A percentile compares a stretch with the other conserved stretches of the same genome.
Conservation (phyloP, 2,329 filamentous ascomycete genomes). For the Curvularia spicifera region DNA sequence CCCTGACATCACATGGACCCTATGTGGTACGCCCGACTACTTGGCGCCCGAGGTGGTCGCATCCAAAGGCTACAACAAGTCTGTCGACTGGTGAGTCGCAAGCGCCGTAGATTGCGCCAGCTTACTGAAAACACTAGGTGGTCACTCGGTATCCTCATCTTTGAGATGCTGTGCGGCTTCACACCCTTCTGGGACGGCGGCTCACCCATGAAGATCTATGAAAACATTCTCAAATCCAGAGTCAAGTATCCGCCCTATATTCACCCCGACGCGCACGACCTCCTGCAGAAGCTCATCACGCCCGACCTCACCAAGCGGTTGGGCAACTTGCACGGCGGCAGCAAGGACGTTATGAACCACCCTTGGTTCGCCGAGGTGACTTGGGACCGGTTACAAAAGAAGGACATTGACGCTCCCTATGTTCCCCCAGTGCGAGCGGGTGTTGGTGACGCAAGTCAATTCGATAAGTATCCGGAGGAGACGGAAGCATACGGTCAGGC, state of each 20-base stretch:
- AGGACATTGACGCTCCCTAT: conserved; percentile 98
- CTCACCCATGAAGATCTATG: conserved; percentile 98
- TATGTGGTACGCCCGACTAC: conserved; percentile 97
- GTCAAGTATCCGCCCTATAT: conserved; percentile 98
- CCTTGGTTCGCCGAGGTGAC: conserved; percentile 97
- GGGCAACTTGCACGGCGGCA: conserved; percentile 90
- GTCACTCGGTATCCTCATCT: conserved; percentile 97
- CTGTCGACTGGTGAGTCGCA: conserved; percentile 86
- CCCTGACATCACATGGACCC: conserved; percentile 98
- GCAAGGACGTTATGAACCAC: conserved; percentile 92
- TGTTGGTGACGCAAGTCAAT: conserved; percentile 93
- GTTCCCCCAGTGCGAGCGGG: conserved; percentile 94
- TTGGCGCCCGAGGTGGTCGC: conserved; percentile 97
- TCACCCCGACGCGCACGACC: conserved; percentile 89
- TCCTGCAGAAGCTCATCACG: conserved; percentile 92
- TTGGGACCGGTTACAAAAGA: conserved; percentile 91
- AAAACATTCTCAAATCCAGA: conserved; percentile 94
- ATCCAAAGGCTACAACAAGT: conserved; percentile 99
- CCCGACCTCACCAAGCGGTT: conserved; percentile 92
- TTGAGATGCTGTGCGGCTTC: conserved; percentile 99
- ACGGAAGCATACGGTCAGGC: conserved; percentile 84
- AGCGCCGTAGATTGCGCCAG: conserved; percentile 5
- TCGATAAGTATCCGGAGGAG: conserved; percentile 97
- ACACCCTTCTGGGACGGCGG: conserved; percentile 99
- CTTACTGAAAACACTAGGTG: conserved; percentile 67